These are phyloP conservation scores for Thalassiosira oceanica DNA, from an alignment of 352 stramenopile species.

Conservation along the genomic window DNA sequence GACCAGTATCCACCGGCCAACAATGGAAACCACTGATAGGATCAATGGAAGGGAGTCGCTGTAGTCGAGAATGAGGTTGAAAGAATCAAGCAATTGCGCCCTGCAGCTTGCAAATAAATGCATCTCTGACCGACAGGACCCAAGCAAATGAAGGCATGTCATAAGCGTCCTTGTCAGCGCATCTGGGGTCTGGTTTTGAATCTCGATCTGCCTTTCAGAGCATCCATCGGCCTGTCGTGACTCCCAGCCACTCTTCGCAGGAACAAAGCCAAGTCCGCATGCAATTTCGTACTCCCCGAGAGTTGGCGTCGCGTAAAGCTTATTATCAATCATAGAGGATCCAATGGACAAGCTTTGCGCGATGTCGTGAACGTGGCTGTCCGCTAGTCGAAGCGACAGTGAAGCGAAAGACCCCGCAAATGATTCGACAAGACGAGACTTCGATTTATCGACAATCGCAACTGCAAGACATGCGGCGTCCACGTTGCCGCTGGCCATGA, in stretches of 20 bases:
- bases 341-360: background rate
- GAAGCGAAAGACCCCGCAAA: too few relatives aligned
- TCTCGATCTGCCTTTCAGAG: conserved; percentile 27
- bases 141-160: conserved; percentile 54
- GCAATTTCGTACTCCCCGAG: conserved; percentile 63
- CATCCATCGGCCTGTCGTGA: conserved; percentile 8
- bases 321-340: conserved; percentile 20
- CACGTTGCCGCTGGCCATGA: too few relatives aligned
- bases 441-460: too few relatives aligned
- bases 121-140: conserved; percentile 45
- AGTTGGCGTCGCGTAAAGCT: conserved; percentile 60
- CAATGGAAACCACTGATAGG: conserved; percentile 57
- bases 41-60: conserved; percentile 70
- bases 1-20: conserved; percentile 63
- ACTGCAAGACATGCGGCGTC: too few relatives aligned
- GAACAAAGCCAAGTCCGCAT: conserved; percentile 46
- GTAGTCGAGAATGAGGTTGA: conserved; percentile 66
- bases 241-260: conserved; percentile 20
- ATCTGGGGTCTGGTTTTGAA: conserved; percentile 20
- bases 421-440: too few relatives aligned
- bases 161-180: conserved; percentile 32
- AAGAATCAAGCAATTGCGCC: conserved; percentile 64
- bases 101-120: conserved; percentile 57
- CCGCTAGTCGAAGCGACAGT: too few relatives aligned
- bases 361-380: conserved; percentile 3